Percentiles rank a stretch among this genome's conserved stretches.
These are phyloP conservation scores for Pestalotiopsis fici DNA, from an alignment of 2,329 filamentous ascomycete genomes.

Conservation along the genomic window DNA sequence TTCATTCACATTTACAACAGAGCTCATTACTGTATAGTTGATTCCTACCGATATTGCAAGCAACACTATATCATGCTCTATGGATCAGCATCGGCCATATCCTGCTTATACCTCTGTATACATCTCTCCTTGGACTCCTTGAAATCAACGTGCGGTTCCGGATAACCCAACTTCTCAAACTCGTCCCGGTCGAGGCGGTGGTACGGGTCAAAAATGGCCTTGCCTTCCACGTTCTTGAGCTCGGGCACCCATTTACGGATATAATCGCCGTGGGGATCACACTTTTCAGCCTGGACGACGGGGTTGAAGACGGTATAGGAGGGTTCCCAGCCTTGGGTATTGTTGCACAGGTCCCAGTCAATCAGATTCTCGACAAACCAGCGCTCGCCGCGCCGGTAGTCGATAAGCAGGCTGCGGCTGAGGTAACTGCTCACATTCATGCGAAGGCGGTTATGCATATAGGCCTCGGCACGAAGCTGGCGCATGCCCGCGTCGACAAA, in stretches of 20 bases:
- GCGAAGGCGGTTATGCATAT: conserved; percentile 68
- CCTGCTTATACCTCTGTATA: conserved; percentile 60
- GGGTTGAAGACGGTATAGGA: conserved; percentile 76
- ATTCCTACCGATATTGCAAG: too few relatives aligned
- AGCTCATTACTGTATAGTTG: too few relatives aligned
- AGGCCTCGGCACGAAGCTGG: conserved; percentile 56
- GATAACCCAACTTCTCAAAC: conserved; percentile 60
- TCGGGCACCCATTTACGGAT: conserved; percentile 69
- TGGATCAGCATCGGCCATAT: conserved; percentile 24
- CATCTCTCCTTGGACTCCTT: conserved; percentile 57
- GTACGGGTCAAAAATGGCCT: conserved; percentile 68
- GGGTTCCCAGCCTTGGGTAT: conserved; percentile 70
- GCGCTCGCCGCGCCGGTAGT: conserved; percentile 65
- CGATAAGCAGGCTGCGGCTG: conserved; percentile 63
- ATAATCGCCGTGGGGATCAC: conserved; percentile 65
- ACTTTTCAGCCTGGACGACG: conserved; percentile 66
- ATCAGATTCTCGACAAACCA: conserved; percentile 66
- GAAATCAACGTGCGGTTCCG: conserved; percentile 63
- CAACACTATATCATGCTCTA: neutral
- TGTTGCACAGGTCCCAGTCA: conserved; percentile 63
- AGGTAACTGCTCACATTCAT: conserved; percentile 68
- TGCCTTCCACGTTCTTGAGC: conserved; percentile 55
- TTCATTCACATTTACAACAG: too few relatives aligned
- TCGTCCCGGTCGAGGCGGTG: conserved; percentile 46
- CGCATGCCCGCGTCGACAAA: conserved; percentile 71